phyloP scores from a whole-genome alignment of 176 grass and related monocot genomes.

The Ensete glaucum region DNA sequence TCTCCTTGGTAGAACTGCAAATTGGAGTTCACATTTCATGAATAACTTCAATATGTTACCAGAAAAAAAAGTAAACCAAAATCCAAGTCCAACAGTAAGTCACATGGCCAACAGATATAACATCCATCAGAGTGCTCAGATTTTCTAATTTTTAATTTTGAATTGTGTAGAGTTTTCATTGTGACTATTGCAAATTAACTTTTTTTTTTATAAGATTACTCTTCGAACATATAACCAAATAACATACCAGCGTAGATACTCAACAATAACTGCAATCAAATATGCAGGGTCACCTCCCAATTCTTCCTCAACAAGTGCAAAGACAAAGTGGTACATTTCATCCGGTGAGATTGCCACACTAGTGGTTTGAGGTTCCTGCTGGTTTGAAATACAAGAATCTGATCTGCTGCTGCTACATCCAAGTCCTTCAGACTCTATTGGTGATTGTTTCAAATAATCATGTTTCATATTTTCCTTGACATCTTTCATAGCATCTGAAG shows the following conservation, averaged over 20 bases:
- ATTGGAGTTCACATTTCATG: neutral
- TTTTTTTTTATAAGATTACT: neutral
- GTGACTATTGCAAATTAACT: neutral
- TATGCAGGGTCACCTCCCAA: slow-evolving; percentile 83
- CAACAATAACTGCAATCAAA: slow-evolving; percentile 64
- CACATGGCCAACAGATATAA: neutral
- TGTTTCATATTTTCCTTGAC: slow-evolving; percentile 13
- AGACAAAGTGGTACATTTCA: slow-evolving; percentile 81
- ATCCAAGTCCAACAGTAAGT: neutral
- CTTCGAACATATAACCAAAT: slow-evolving; percentile 20
- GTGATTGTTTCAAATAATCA: slow-evolving; percentile 21
- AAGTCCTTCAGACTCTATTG: slow-evolving; percentile 33
- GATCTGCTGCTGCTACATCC: slow-evolving; percentile 37
- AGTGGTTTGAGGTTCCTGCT: slow-evolving; percentile 38
- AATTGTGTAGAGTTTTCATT: neutral
- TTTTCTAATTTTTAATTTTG: neutral
- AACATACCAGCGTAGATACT: slow-evolving; percentile 70
- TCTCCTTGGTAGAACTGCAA: slow-evolving; percentile 62
- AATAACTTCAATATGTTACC: neutral
- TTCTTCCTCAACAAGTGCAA: slow-evolving; percentile 84
- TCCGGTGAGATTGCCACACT: slow-evolving; percentile 64
- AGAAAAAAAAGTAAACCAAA: neutral
- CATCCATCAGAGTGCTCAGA: neutral
- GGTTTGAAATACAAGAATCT: slow-evolving; percentile 39
- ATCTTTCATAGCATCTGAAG: slow-evolving; percentile 9